Base-by-base conservation (phyloP, 2,329 filamentous ascomycete genomes). In the Xylariales sp. region DNA sequence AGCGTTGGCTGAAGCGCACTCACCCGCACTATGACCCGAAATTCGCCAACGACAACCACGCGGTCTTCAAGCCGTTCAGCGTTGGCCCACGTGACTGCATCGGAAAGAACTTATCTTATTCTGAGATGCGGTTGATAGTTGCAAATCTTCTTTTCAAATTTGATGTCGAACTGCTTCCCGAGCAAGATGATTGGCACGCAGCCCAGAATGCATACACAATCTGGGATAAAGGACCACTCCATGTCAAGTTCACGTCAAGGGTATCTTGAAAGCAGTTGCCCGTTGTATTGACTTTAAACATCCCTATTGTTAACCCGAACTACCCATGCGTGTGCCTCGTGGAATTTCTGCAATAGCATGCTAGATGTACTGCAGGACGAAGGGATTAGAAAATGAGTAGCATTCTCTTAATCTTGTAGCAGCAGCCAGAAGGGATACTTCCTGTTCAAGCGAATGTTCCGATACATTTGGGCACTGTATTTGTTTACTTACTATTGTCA, bases 91-190 rank as follows among this genome's bases (percentile, higher is more conserved):
- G 49, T 2, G 46, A 45, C 38, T 51, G 49, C 24, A 24, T 48
- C 5, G 47, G 47, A 20, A 50, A 50, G 45, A 48, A 46, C 33
- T 40, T 56, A 5, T 63, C 62, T 1, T 57, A 56, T 29, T 48
- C 61, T 6, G 60, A 66, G 43, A 55, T 65, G 50, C 48, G 56
- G 2, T 40, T 60, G 8, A 52, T 59, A 12, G 23, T 63, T 7
- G 52, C 57, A 1, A 61, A 60, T 34, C 33, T 66, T 16, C 17
- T 64, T 3, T 62, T 40, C 34, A 46, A 48, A 10, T 66, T 61
- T 30, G 59, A 66, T 23, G 38, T 61, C 18, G 53, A 56, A 33
- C 42, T 61, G 21, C 46, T 54, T 7, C 41, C 43, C 29, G 45
- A 44, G n/a, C 40, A 38, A 24, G 37, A 45, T 3, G 27, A 34